These are phyloP conservation scores for Taphrina flavorubra DNA, from an alignment of 1,139 yeast species.

Conservation along the genomic window DNA sequence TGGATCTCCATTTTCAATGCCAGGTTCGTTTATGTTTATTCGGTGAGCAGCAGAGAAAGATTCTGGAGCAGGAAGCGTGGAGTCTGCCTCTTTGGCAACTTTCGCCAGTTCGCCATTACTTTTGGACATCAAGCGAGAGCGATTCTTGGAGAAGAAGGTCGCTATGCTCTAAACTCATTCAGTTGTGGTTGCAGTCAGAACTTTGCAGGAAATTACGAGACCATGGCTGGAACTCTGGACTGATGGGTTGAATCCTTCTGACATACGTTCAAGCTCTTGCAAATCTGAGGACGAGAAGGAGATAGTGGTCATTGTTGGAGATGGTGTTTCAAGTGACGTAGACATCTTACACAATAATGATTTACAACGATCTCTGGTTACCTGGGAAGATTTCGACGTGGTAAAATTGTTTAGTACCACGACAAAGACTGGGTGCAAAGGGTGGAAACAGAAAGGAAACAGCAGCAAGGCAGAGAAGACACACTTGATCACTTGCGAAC, in stretches of 20 bases:
- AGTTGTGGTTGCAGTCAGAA: neutral
- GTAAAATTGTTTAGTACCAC: too few species aligned
- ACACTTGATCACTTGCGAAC: neutral
- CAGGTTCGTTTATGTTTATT: neutral
- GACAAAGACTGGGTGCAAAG: too few species aligned
- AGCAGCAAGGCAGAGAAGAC: neutral
- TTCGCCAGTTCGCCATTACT: neutral
- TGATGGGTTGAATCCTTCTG: constrained; percentile 2
- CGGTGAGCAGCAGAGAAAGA: constrained; percentile 1
- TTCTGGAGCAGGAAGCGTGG: neutral
- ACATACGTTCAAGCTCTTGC: constrained; percentile 14
- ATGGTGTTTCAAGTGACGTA: neutral
- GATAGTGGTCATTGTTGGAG: neutral
- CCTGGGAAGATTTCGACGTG: too few species aligned
- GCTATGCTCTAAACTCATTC: constrained; percentile 13
- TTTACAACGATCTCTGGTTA: neutral
- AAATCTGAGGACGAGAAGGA: constrained; percentile 11
- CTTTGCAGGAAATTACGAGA: neutral
- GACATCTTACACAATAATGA: neutral
- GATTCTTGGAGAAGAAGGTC: constrained; percentile 7
- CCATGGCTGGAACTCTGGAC: neutral
- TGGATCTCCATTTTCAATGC: neutral
- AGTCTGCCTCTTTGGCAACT: neutral
- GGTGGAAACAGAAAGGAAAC: neutral
- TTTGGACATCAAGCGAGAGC: constrained; percentile 1